Evolutionary conservation across 2,329 filamentous ascomycete species (phyloP).

Genomic region (Aureobasidium sp.): DNA sequence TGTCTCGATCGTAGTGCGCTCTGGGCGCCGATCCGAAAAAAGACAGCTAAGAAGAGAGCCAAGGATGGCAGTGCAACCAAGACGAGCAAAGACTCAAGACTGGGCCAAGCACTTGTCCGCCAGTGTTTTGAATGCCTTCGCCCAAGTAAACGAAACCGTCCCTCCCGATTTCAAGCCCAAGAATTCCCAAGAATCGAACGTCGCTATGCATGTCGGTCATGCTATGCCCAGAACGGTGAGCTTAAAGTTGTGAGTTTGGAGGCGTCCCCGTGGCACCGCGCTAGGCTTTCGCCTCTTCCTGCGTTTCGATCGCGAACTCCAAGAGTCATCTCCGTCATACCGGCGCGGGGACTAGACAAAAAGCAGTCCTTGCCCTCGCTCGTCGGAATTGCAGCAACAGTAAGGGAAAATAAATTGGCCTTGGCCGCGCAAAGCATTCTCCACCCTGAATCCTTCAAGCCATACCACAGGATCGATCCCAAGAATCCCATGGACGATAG

Average conservation of each 20-base stretch:
- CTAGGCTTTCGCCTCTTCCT: conserved; percentile 11
- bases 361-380: neutral
- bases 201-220: conserved; percentile 4
- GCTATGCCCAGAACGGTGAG: conserved; percentile 6
- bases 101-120: conserved; percentile 5
- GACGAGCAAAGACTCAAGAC: neutral
- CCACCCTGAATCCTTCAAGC: neutral
- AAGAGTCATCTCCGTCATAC: neutral
- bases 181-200: neutral
- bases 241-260: conserved; percentile 2
- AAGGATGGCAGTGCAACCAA: conserved; percentile 12
- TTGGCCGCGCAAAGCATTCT: conserved; percentile 1
- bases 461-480: neutral
- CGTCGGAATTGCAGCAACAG: too few species aligned
- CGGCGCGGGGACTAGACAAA: neutral
- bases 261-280: conserved; percentile 2
- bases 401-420: too few species aligned
- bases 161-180: neutral
- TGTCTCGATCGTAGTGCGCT: conserved; percentile 4
- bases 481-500: neutral
- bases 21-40: conserved; percentile 1
- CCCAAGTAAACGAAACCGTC: neutral
- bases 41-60: conserved; percentile 3
- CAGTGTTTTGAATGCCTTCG: neutral
- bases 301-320: conserved; percentile 6